phyloP scores from a whole-genome alignment of 139 green algal genomes.

The Chlamydomonas incerta region DNA sequence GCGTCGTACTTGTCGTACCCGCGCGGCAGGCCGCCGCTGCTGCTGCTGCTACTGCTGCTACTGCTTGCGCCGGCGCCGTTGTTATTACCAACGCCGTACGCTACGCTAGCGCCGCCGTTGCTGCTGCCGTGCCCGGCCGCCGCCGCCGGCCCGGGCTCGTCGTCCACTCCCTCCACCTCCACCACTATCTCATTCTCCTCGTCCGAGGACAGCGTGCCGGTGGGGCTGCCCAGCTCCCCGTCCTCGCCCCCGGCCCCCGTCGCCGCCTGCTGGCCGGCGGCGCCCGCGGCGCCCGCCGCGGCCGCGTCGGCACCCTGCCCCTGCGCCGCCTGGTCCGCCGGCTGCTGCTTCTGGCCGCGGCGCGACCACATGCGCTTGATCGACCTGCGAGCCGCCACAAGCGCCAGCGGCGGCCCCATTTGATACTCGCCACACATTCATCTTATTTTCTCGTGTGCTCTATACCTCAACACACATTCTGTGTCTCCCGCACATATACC shows the following conservation, averaged over 20 bases:
- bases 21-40: neutral
- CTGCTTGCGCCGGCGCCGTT: neutral
- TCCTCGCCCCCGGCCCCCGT: too few relatives aligned
- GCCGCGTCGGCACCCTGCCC: neutral
- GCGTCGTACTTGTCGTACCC: neutral
- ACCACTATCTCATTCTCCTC: neutral
- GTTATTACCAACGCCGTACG: too few relatives aligned
- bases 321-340: neutral
- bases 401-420: too few relatives aligned
- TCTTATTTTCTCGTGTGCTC: too few relatives aligned
- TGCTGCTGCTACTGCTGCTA: neutral
- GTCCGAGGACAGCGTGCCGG: too few relatives aligned
- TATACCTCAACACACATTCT: too few relatives aligned
- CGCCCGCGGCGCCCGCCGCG: neutral
- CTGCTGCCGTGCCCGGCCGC: neutral
- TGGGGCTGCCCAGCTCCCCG: too few relatives aligned
- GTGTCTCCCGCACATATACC: too few relatives aligned
- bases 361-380: constrained; percentile 24
- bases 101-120: too few relatives aligned
- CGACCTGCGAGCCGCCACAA: neutral
- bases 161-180: neutral
- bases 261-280: neutral
- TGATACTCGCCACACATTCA: too few relatives aligned
- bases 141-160: neutral
- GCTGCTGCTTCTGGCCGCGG: too few relatives aligned